phyloP scores from a whole-genome alignment of 768 basidiomycete genomes.

The Tubosaeta brunneosetosa region DNA sequence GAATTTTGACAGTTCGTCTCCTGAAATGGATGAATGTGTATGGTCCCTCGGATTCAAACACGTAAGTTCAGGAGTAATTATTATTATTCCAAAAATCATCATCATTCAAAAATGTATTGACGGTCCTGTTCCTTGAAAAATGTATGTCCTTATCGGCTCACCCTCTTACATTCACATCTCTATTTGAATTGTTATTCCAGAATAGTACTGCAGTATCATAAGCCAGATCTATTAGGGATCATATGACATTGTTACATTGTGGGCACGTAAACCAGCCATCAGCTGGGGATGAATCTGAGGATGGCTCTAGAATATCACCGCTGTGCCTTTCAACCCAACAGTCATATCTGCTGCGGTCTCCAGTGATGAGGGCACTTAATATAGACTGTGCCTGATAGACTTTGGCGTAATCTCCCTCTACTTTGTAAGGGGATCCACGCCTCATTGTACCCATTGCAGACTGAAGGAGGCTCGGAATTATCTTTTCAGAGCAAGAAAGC shows the following conservation, averaged over 20 bases:
- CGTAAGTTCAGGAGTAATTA: no score
- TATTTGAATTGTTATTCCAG: no score
- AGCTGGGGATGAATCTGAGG: background rate
- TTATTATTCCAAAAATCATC: no score
- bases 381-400: slow-evolving; percentile 8
- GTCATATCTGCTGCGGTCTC: background rate
- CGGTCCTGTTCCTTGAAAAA: no score
- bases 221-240: background rate
- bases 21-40: no score
- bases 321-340: background rate
- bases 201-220: no score
- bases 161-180: no score
- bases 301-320: background rate
- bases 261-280: background rate
- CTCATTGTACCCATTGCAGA: slow-evolving; percentile 1
- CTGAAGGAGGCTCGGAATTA: background rate
- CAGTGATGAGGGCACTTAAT: background rate
- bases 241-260: background rate
- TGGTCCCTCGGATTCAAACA: no score
- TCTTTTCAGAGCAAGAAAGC: background rate
- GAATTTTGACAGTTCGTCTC: no score
- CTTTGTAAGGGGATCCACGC: background rate
- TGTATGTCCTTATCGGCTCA: no score
- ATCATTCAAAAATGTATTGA: no score
- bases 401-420: background rate